Base-by-base conservation (phyloP, 2,329 filamentous ascomycete genomes). In the Botrytis aclada region DNA sequence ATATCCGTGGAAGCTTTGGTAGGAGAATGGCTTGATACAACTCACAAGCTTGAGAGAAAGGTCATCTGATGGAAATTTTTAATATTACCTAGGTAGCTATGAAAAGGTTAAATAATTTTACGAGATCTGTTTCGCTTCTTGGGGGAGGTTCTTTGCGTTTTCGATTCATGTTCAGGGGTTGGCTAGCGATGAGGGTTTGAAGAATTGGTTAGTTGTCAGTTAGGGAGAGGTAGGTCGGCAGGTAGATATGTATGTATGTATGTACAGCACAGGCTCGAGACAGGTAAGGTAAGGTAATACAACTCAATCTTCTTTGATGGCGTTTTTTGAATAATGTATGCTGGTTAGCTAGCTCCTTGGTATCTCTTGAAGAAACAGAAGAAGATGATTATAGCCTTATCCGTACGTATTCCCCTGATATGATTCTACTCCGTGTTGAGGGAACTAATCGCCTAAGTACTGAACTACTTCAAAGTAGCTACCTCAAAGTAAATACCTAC, bases 1-100 rank as follows among this genome's bases (percentile, higher is more conserved):
- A 39, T 39, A n/a, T 61, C 58, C 58, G 58, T 61, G 58, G 58
- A 61, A 61, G 56, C 56, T 60, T 60, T 34, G 56, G 29, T 60
- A 60, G 56, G 32, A 60, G 29, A 60, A 34, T 20, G 32, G 58
- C 34, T 61, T 39, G 58, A 34, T 61, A 60, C 56, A 18, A 58
- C 8, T 4, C 18, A 18, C 29, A 60, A 37, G 56, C 32, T 37
- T 25, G 20, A 37, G 22, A 25, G 34, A 39, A 61, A n/a, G 47
- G 58, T 61, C 58, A 61, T 61, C 58, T 61, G 58, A 61, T 61
- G 58, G 58, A 61, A n/a, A n/a, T 51, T 51, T 37, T 37, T 34
- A 25, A 61, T 37, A 61, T 34, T 61, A 34, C 29, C 20, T 32
- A 56, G 54, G 29, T 14, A 37, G 5, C 20, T 61, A n/a, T 61